phyloP scores from a whole-genome alignment of 257 asterid species.

The Salvia miltiorrhiza region DNA sequence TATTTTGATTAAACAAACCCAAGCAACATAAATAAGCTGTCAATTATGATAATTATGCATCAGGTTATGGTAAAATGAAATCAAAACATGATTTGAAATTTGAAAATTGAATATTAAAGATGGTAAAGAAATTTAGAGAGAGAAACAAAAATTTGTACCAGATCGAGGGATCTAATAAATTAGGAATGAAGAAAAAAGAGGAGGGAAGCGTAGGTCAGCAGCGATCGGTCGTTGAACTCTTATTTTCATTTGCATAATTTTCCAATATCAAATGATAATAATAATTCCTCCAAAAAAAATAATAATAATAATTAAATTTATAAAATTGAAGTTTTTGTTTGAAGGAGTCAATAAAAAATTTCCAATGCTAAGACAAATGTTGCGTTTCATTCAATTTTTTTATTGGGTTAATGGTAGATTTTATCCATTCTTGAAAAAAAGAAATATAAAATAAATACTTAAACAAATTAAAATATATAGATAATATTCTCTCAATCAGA shows the following conservation, averaged over 20 bases:
- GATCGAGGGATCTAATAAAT: slow-evolving; percentile 58
- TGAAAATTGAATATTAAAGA: not conserved
- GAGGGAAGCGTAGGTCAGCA: slow-evolving; percentile 50
- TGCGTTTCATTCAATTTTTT: not conserved
- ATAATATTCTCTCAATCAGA: too few relatives aligned
- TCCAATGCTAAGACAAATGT: not conserved
- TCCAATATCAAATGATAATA: too few relatives aligned
- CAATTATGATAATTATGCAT: not conserved
- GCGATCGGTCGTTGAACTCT: slow-evolving; percentile 38
- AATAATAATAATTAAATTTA: not conserved
- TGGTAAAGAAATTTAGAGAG: slow-evolving; percentile 6
- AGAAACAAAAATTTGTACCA: slow-evolving; percentile 30
- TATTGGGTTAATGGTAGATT: not conserved
- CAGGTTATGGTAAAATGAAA: slow-evolving; percentile 6
- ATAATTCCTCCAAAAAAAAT: too few relatives aligned
- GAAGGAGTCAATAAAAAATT: slow-evolving; percentile 6
- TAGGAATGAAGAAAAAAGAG: slow-evolving; percentile 35
- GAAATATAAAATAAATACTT: too few relatives aligned
- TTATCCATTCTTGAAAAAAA: too few relatives aligned
- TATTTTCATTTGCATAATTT: not conserved
- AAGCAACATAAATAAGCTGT: slow-evolving; percentile 24
- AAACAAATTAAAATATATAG: too few relatives aligned
- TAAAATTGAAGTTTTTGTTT: not conserved
- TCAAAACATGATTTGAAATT: slow-evolving; percentile 20
- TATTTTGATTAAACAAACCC: slow-evolving; percentile 36